Percentiles rank a stretch among this genome's conserved stretches.
These are phyloP conservation scores for Pachyrhizus erosus DNA, from an alignment of 306 rosid genomes.

Conservation along the genomic window DNA sequence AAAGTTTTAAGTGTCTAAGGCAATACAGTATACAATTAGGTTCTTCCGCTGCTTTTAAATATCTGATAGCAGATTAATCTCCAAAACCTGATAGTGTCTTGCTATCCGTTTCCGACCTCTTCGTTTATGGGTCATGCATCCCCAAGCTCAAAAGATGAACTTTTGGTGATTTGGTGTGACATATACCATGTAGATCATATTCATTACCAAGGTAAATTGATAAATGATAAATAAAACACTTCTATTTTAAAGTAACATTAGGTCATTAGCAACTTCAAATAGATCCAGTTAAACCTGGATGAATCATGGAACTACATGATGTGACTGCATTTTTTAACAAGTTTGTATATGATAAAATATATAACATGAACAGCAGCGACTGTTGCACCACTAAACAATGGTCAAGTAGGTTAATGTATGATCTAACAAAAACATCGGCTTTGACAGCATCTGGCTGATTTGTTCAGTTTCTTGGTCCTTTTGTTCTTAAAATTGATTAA, in stretches of 20 bases:
- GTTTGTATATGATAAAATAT: constrained; percentile 41
- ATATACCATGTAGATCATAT: no score
- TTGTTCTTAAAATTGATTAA: neutral
- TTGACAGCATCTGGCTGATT: neutral
- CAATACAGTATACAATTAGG: no score
- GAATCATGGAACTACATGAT: neutral
- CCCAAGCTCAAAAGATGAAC: no score
- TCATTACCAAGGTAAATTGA: no score
- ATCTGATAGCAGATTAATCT: no score
- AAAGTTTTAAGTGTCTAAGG: no score
- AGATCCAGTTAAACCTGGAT: constrained; percentile 48
- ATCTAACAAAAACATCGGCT: neutral
- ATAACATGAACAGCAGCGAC: constrained; percentile 33
- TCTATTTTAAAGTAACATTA: neutral
- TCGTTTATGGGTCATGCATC: no score
- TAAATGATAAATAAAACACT: neutral
- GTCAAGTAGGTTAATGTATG: neutral
- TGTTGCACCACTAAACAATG: constrained; percentile 29
- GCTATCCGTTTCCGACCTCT: no score
- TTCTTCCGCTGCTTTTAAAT: no score
- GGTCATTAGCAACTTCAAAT: neutral
- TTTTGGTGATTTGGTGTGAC: no score
- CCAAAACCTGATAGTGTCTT: no score
- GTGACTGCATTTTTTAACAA: neutral
- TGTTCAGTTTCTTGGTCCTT: neutral